Percentiles rank a stretch among this genome's conserved stretches.
Evolutionary conservation across 2,329 filamentous ascomycete species (phyloP).

Genomic region (Trichoderma harzianum): DNA sequence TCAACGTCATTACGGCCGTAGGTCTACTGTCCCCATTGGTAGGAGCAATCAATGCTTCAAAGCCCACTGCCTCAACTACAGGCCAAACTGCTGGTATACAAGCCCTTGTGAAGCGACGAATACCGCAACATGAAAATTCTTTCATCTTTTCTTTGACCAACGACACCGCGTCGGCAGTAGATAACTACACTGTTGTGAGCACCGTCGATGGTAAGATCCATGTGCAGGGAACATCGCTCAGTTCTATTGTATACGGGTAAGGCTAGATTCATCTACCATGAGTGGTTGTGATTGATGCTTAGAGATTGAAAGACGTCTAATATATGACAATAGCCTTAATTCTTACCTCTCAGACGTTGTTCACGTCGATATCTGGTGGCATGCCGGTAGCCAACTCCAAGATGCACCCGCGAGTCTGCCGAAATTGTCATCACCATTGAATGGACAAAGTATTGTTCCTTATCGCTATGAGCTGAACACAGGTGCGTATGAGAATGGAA

Average conservation of each 20-base stretch:
- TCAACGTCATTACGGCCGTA: too few relatives aligned
- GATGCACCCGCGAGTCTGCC: background rate
- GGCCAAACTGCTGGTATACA: slow-evolving; percentile 9
- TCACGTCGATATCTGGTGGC: background rate
- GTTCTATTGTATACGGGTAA: slow-evolving; percentile 18
- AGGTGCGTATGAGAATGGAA: background rate
- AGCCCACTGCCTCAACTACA: background rate
- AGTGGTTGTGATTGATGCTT: background rate
- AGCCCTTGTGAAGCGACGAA: slow-evolving; percentile 18
- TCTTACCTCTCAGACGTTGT: background rate
- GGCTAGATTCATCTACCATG: background rate
- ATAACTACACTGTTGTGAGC: slow-evolving; percentile 18
- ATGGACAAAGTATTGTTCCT: background rate
- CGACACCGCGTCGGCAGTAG: background rate
- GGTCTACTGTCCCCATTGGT: background rate
- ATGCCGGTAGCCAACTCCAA: background rate
- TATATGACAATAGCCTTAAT: background rate
- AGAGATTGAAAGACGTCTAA: background rate
- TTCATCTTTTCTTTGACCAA: slow-evolving; percentile 15
- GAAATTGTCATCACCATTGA: background rate
- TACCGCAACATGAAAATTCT: slow-evolving; percentile 18
- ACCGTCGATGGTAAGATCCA: slow-evolving; percentile 18
- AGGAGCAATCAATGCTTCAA: too few relatives aligned
- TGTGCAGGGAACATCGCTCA: slow-evolving; percentile 19
- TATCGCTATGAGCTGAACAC: background rate